phyloP scores from a whole-genome alignment of 768 basidiomycete genomes.

The Tremella mesenterica region DNA sequence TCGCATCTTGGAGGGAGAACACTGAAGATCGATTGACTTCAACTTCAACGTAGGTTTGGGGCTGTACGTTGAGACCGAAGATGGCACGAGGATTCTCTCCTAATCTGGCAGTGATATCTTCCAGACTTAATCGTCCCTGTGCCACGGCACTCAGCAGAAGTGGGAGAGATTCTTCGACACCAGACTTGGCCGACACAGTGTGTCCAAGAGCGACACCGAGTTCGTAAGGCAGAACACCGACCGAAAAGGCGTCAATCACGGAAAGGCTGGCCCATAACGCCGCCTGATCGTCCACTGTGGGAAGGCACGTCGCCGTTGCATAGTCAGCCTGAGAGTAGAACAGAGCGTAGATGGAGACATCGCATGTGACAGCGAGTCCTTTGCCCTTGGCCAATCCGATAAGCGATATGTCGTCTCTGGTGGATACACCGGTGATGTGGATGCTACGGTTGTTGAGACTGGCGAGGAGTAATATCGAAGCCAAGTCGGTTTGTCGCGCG shows the following conservation, averaged over 20 bases:
- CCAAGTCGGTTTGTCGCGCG: constrained; percentile 82
- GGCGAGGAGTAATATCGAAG: constrained; percentile 86
- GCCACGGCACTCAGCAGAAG: constrained; percentile 77
- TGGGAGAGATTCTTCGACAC: constrained; percentile 78
- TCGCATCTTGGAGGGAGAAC: constrained; percentile 49
- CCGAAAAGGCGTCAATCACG: constrained; percentile 79
- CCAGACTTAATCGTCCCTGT: constrained; percentile 67
- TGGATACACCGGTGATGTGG: constrained; percentile 83
- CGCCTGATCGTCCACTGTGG: constrained; percentile 65
- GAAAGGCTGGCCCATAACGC: constrained; percentile 78
- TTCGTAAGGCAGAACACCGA: constrained; percentile 73
- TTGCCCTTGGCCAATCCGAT: constrained; percentile 93
- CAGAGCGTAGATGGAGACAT: constrained; percentile 81
- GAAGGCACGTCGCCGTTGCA: constrained; percentile 58
- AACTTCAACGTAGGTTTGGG: constrained; percentile 82
- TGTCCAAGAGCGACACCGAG: constrained; percentile 59
- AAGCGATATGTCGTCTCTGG: constrained; percentile 73
- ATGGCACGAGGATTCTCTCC: constrained; percentile 89
- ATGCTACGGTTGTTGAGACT: constrained; percentile 80
- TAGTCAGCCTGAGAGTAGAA: constrained; percentile 77
- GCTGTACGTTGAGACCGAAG: constrained; percentile 79
- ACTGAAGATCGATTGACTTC: constrained; percentile 66
- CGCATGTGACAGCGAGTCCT: constrained; percentile 88
- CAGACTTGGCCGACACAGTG: constrained; percentile 60
- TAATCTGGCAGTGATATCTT: constrained; percentile 70